Base-by-base conservation (phyloP, 139 green algal genomes). In the Tetradesmus lagerheimii region DNA sequence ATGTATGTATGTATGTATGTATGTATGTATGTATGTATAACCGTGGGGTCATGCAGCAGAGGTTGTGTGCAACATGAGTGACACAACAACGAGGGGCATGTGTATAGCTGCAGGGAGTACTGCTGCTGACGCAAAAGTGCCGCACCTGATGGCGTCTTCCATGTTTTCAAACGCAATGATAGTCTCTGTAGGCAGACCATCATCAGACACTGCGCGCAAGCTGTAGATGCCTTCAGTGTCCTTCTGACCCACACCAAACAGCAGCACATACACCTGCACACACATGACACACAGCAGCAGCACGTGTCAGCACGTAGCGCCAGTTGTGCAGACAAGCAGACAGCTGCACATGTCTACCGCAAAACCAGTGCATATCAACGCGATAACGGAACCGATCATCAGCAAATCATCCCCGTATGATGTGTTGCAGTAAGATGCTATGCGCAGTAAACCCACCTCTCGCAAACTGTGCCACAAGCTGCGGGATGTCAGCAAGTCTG, bases 181-280 rank as follows among this genome's bases (percentile, higher is more conserved):
- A 16, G 96, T 98, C 93, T 98, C 96, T 23, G 95, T 88, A 1
- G 95, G 96, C 50, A 97, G 64, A 8, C 91, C 93, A 47, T 97
- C 95, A 5, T 89, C 90, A 53, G 79, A 80, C 47, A 91, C 88
- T 8, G 90, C 91, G 0, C 96, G 87, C 67, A 98, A 87, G 1
- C 93, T 96, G 94, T 98, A 98, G 85, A 98, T 98, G 77, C 96
- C 96, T 77, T 98, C 96, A 4, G 94, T 96, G 27, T 97, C 96
- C 0, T 91, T 83, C 35, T 93, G 81, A 0, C 94, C 95, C 16
- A 97, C 94, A 9, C 95, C 95, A 91, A 98, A 98, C 25, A 98
- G 77, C 27, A 98, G 95, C 16, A 98, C 95, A 79, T 95, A 96
- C 77, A 96, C 90, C 89, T 92, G 83, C 81, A 76, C 23, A 71